Evolutionary conservation across 2,329 filamentous ascomycete genomes (phyloP).

Genomic region (Fonsecaea nubica): DNA sequence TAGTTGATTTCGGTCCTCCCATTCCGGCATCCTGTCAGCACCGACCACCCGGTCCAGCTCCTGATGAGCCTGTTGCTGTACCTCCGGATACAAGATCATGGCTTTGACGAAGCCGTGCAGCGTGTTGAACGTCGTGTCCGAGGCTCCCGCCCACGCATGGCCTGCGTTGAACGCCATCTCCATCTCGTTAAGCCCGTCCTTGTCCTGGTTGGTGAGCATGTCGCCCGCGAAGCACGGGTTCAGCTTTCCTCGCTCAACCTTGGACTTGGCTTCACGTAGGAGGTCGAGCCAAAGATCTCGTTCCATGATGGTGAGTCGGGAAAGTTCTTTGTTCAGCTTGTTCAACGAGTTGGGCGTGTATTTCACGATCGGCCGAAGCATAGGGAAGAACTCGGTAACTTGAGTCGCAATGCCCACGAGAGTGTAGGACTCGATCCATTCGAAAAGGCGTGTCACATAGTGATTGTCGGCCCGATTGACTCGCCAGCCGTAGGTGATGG

Average conservation of each 20-base stretch:
- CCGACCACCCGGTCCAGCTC: constrained; percentile 8
- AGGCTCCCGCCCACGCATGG: constrained; percentile 9
- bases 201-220: constrained; percentile 13
- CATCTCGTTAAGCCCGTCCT: constrained; percentile 7
- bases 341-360: constrained; percentile 12
- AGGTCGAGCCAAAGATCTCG: constrained; percentile 14
- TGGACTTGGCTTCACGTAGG: constrained; percentile 12
- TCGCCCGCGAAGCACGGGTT: constrained; percentile 12
- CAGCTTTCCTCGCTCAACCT: constrained; percentile 11
- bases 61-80: constrained; percentile 47
- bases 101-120: constrained; percentile 33
- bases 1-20: not conserved
- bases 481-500: constrained; percentile 15
- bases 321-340: constrained; percentile 14
- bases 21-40: constrained; percentile 20
- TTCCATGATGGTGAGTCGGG: constrained; percentile 14
- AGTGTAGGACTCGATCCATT: constrained; percentile 11
- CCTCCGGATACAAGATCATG: constrained; percentile 15
- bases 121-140: constrained; percentile 10
- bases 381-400: constrained; percentile 3
- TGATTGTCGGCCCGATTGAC: constrained; percentile 13
- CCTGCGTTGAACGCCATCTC: constrained; percentile 10
- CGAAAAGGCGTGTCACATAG: constrained; percentile 16
- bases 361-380: constrained; percentile 7
- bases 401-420: constrained; percentile 3